These are phyloP conservation scores for Trametes meyenii DNA, from an alignment of 768 basidiomycete species.

Conservation along the genomic window DNA sequence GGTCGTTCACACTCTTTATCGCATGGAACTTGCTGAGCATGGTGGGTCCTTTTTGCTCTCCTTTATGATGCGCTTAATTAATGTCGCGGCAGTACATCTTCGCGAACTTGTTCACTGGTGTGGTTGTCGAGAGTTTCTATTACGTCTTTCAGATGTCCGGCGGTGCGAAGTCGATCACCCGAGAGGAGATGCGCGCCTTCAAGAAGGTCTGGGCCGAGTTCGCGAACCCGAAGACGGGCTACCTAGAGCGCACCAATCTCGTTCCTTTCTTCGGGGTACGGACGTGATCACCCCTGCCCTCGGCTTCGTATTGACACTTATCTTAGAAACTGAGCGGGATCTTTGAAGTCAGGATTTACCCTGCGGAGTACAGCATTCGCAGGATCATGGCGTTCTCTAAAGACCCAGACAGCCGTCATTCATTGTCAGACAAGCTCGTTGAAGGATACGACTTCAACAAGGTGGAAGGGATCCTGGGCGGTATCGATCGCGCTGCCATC, in stretches of 20 bases:
- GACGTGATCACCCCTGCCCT: constrained; percentile 14
- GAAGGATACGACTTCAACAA: constrained; percentile 65
- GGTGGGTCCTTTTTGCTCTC: constrained; percentile 48
- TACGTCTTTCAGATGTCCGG: constrained; percentile 91
- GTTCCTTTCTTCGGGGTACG: constrained; percentile 83
- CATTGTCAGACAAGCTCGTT: constrained; percentile 40
- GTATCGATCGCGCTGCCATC: constrained; percentile 67
- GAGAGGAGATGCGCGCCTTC: constrained; percentile 92
- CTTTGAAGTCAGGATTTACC: constrained; percentile 89
- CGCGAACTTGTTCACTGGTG: constrained; percentile 94
- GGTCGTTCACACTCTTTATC: constrained; percentile 89
- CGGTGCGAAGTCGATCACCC: constrained; percentile 77
- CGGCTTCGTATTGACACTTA: constrained; percentile 1
- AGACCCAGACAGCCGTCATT: constrained; percentile 39
- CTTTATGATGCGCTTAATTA: neutral
- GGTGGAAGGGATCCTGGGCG: constrained; percentile 57
- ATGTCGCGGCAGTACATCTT: constrained; percentile 77
- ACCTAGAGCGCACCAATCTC: constrained; percentile 69
- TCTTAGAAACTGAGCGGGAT: constrained; percentile 77
- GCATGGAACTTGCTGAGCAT: constrained; percentile 95
- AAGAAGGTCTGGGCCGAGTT: constrained; percentile 93
- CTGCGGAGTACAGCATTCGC: constrained; percentile 61
- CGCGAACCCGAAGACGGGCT: constrained; percentile 77
- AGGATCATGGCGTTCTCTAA: constrained; percentile 59
- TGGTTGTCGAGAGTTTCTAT: constrained; percentile 93